phyloP scores from a whole-genome alignment of 140 eudicot species.

The Artemisia princeps region DNA sequence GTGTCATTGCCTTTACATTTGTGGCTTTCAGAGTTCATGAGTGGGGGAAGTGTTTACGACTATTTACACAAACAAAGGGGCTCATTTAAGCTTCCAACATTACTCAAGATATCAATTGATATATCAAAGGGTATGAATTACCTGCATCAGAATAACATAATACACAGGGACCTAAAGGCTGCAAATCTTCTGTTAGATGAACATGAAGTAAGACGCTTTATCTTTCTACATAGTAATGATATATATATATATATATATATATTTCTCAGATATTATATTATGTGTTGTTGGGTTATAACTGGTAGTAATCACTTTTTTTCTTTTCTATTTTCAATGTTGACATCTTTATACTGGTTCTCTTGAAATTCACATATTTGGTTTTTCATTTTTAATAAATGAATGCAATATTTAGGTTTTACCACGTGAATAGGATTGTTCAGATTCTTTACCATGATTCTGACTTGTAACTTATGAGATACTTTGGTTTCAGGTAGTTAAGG shows the following conservation, averaged over 20 bases:
- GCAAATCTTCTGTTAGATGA: slow-evolving; percentile 99
- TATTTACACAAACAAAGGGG: slow-evolving; percentile 88
- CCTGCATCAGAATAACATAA: slow-evolving; percentile 91
- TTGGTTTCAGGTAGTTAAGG: slow-evolving; percentile 77
- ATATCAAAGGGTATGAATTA: slow-evolving; percentile 94
- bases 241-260: background rate
- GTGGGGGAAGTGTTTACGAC: slow-evolving; percentile 98
- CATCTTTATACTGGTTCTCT: background rate
- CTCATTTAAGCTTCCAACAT: slow-evolving; percentile 75
- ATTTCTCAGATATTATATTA: slow-evolving; percentile 6
- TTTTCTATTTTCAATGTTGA: background rate
- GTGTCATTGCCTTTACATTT: slow-evolving; percentile 22
- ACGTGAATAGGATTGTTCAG: background rate
- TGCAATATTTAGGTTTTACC: slow-evolving; percentile 10
- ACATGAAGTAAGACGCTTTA: slow-evolving; percentile 63
- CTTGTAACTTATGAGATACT: background rate
- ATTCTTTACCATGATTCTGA: slow-evolving; percentile 5
- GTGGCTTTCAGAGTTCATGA: slow-evolving; percentile 71
- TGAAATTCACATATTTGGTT: background rate
- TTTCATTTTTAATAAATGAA: background rate
- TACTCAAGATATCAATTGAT: slow-evolving; percentile 78
- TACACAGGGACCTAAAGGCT: slow-evolving; percentile 95
- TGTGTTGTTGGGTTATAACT: slow-evolving; percentile 8
- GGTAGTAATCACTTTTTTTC: background rate
- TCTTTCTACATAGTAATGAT: slow-evolving; percentile 24